A percentile compares a stretch with the other conserved stretches of the same genome.
phyloP scores from a whole-genome alignment of 83 land plant genomes.

The Picea abies region DNA sequence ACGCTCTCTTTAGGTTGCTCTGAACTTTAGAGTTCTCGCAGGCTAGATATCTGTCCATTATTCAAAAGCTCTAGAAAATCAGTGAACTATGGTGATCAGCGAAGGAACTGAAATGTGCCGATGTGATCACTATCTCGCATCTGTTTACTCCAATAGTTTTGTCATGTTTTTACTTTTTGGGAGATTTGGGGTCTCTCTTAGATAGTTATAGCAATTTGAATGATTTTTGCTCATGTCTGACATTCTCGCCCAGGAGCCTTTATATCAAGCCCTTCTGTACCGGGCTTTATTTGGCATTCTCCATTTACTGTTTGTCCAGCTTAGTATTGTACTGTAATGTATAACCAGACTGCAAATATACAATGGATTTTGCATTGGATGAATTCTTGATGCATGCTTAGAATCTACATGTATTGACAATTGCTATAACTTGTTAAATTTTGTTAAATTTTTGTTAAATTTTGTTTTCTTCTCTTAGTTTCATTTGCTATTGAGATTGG shows the following conservation, averaged over 20 bases:
- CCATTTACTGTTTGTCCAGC: background rate
- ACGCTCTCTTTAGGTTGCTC: background rate
- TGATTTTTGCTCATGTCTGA: slow-evolving; percentile 3
- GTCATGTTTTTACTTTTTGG: background rate
- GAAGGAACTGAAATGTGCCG: background rate
- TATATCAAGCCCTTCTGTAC: background rate
- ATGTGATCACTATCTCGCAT: background rate
- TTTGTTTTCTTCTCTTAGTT: background rate
- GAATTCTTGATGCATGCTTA: slow-evolving; percentile 5
- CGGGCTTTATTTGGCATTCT: background rate
- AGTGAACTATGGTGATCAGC: too few relatives aligned
- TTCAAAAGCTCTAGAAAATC: too few relatives aligned
- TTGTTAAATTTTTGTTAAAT: background rate
- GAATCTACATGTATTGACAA: background rate
- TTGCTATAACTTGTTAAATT: background rate
- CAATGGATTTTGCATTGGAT: too few relatives aligned
- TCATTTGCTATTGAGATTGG: background rate
- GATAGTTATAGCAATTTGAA: slow-evolving; percentile 9
- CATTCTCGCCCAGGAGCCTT: background rate
- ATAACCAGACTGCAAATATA: background rate
- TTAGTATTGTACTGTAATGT: background rate
- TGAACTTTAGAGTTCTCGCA: background rate
- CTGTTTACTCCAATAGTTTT: background rate
- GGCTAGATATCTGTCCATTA: background rate
- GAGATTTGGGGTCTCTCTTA: slow-evolving; percentile 1